Conservation (phyloP, 768 basidiomycete species). For the Collybiopsis luxurians region DNA sequence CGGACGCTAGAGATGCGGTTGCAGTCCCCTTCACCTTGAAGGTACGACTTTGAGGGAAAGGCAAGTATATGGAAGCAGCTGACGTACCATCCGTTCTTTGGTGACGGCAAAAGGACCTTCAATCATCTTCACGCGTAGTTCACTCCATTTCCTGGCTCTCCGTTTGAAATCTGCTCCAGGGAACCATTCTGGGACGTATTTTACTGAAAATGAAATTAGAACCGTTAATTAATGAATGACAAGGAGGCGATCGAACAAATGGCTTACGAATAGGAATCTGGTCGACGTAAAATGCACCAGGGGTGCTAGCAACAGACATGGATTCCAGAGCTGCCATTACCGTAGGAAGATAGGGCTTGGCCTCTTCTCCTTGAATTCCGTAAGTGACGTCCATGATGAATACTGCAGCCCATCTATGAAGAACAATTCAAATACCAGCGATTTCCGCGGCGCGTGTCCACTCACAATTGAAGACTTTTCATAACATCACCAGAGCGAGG, state of each 20-base stretch:
- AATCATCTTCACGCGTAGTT: constrained; percentile 26
- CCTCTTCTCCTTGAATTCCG: constrained; percentile 19
- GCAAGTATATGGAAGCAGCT: background rate
- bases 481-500: constrained; percentile 1
- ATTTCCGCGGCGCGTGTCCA: background rate
- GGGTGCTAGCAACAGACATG: constrained; percentile 11
- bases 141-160: constrained; percentile 32
- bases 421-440: background rate
- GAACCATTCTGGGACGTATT: constrained; percentile 37
- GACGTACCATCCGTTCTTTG: constrained; percentile 24
- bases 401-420: constrained; percentile 14
- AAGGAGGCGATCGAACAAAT: too few relatives aligned
- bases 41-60: background rate
- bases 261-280: constrained; percentile 26
- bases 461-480: constrained; percentile 3
- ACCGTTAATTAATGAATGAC: too few relatives aligned
- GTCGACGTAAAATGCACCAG: constrained; percentile 32
- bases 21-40: constrained; percentile 11
- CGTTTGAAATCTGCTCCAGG: constrained; percentile 40
- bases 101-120: constrained; percentile 28
- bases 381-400: constrained; percentile 26
- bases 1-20: constrained; percentile 11
- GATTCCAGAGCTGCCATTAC: constrained; percentile 15
- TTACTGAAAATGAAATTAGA: constrained; percentile 24
- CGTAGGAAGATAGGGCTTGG: constrained; percentile 1